A percentile compares a stretch with the other conserved stretches of the same genome.
phyloP scores from a whole-genome alignment of 2,329 filamentous ascomycete genomes.

The Dryadomyces quercus-mongolicae region DNA sequence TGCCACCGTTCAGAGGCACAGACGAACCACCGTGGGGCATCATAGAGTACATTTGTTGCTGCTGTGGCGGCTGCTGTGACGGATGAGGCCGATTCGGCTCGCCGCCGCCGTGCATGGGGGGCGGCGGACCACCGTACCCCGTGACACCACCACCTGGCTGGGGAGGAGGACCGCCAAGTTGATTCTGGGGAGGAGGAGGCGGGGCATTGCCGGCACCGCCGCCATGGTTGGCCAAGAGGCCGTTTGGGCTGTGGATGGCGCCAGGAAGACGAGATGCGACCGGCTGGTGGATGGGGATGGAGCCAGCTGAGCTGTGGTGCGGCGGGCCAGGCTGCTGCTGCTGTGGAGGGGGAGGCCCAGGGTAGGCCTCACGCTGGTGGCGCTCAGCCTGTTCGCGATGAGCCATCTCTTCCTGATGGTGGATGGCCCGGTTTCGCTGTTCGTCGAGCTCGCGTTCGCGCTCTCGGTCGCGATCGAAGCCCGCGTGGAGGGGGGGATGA shows the following conservation, averaged over 20 bases:
- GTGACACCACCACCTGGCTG: constrained; percentile 29
- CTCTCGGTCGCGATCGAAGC: constrained; percentile 35
- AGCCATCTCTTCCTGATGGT: constrained; percentile 33
- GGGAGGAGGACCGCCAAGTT: constrained; percentile 31
- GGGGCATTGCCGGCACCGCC: constrained; percentile 15
- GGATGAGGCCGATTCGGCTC: constrained; percentile 21
- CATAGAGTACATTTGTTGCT: constrained; percentile 46
- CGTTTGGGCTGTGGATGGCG: constrained; percentile 85
- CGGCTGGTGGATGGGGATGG: constrained; percentile 87
- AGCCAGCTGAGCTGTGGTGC: constrained; percentile 78
- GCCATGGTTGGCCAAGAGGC: constrained; percentile 65
- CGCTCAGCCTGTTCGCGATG: constrained; percentile 44
- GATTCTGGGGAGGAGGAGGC: constrained; percentile 38
- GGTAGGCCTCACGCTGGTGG: constrained; percentile 48
- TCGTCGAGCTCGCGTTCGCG: constrained; percentile 36
- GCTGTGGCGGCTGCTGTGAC: constrained; percentile 14
- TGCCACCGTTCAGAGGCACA: constrained; percentile 36
- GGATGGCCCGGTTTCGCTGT: constrained; percentile 28
- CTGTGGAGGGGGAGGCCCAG: constrained; percentile 3
- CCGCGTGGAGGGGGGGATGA: constrained; percentile 24
- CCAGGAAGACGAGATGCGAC: constrained; percentile 71
- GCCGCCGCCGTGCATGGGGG: constrained; percentile 34
- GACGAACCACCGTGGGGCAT: constrained; percentile 31
- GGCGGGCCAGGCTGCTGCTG: constrained; percentile 45
- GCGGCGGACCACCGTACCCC: constrained; percentile 41